Percentiles rank a stretch among this genome's conserved stretches.
Conservation (phyloP, 176 grass and related monocot species). For the Aegilops bicornis region DNA sequence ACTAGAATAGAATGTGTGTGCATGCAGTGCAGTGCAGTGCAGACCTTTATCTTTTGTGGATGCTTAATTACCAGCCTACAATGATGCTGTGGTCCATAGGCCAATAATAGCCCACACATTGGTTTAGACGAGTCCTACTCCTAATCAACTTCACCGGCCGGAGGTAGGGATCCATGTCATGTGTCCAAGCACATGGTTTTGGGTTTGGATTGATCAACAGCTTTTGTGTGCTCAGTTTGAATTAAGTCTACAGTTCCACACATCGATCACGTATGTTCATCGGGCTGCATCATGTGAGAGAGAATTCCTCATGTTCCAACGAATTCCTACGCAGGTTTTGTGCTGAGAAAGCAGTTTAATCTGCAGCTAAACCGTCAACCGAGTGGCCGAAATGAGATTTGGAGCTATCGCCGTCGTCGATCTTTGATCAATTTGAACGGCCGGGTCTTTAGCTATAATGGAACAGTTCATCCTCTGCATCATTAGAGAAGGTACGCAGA, state of each 20-base stretch:
- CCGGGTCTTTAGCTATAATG: background rate
- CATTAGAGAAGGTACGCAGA: background rate
- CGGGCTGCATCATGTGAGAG: background rate
- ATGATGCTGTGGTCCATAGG: slow-evolving; percentile 32
- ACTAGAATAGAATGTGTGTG: background rate
- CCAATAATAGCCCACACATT: background rate
- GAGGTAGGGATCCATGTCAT: background rate
- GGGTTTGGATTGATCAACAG: background rate
- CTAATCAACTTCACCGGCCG: background rate
- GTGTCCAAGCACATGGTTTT: background rate
- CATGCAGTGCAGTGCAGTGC: slow-evolving; percentile 7
- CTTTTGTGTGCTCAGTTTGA: background rate
- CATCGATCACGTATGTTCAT: background rate
- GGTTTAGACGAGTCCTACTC: slow-evolving; percentile 17
- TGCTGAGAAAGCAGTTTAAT: background rate
- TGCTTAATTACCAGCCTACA: slow-evolving; percentile 26
- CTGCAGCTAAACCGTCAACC: too few species aligned
- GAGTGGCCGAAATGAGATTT: background rate
- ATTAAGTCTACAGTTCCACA: background rate
- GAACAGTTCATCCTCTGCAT: background rate
- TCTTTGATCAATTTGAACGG: background rate
- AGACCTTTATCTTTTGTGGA: slow-evolving; percentile 15
- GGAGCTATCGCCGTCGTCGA: background rate
- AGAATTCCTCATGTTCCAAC: background rate
- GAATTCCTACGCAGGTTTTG: background rate